Percentiles rank a stretch among this genome's conserved stretches.
These are phyloP conservation scores for Claviceps citrina DNA, from an alignment of 2,329 filamentous ascomycete species.

Conservation along the genomic window DNA sequence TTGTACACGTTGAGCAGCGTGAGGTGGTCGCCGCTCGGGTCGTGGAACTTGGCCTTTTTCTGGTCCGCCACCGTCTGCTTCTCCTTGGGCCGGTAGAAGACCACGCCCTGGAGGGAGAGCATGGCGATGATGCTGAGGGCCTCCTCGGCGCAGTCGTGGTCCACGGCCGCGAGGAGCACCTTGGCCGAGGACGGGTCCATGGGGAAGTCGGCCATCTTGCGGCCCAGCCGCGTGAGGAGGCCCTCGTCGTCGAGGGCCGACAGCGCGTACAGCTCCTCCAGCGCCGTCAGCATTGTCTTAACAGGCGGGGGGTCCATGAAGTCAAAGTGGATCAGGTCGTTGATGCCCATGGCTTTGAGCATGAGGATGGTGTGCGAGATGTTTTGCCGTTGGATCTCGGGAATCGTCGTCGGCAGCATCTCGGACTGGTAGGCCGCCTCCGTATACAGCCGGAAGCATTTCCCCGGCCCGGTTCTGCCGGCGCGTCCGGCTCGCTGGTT, in stretches of 20 bases:
- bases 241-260: slow-evolving; percentile 91
- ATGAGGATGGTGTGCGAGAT: slow-evolving; percentile 85
- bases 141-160: slow-evolving; percentile 82
- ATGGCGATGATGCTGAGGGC: slow-evolving; percentile 89
- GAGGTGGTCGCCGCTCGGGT: slow-evolving; percentile 83
- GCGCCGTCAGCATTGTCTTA: slow-evolving; percentile 90
- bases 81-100: slow-evolving; percentile 94
- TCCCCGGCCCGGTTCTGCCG: slow-evolving; percentile 85
- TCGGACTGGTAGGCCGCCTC: slow-evolving; percentile 91
- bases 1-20: slow-evolving; percentile 96
- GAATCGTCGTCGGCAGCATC: slow-evolving; percentile 91
- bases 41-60: slow-evolving; percentile 95
- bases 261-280: slow-evolving; percentile 88
- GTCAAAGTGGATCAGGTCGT: slow-evolving; percentile 90
- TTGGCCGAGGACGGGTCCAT: slow-evolving; percentile 93
- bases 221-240: slow-evolving; percentile 73
- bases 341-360: slow-evolving; percentile 98
- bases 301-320: slow-evolving; percentile 98
- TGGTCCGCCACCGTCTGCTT: slow-evolving; percentile 94
- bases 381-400: slow-evolving; percentile 93
- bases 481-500: slow-evolving; percentile 88
- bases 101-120: slow-evolving; percentile 69
- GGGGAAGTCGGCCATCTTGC: slow-evolving; percentile 97
- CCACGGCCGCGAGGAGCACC: slow-evolving; percentile 72
- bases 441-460: slow-evolving; percentile 90